Evolutionary conservation across 106 monocot species (phyloP), one percentile per base, ranked within the genome.

Genomic region (Acorus calamus): DNA sequence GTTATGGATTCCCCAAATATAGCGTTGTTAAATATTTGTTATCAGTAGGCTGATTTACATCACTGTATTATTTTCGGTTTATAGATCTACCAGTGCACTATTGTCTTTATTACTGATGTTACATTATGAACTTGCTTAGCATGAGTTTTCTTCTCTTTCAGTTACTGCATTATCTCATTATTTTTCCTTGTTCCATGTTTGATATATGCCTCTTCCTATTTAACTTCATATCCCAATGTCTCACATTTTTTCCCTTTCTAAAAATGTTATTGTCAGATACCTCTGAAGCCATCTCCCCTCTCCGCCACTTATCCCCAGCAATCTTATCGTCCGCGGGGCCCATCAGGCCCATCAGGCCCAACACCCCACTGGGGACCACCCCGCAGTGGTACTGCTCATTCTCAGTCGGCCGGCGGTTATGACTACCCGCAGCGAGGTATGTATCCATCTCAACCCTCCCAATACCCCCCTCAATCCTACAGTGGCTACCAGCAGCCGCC

Each of bases 361-460:
- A 14, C 45, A 46, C 9, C 76, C 53, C 84, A 82, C 5, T 89
- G 89, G 84, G 85, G 70, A 6, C 63, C 79, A 6, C 79, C 28
- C 28, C 28, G 28, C 28, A 28, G 73, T 56, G 66, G 67, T 14
- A 49, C 69, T 11, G 56, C 58, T 46, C 77, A 66, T 8, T 4
- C 54, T 2, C 77, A 77, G 8, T 62, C 28, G 13, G 4, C 55
- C 6, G 2, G 49, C 44, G 77, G 82, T 4, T 89, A 89, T 73
- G 79, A 73, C 65, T 72, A 76, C 62, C 77, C 60, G 12, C 84
- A 77, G 59, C 73, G 80, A 80, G 84, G 84, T 71, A 69, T 57
- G 56, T 70, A 79, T 63, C 79, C 65, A 54, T 45, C 76, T 41
- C 77, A 80, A 42, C 45, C 55, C 4, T 13, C 76, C 12, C 80